Evolutionary conservation across 768 basidiomycete genomes (phyloP), one percentile per base, ranked within the genome.

Genomic region (Naganishia onofrii): DNA sequence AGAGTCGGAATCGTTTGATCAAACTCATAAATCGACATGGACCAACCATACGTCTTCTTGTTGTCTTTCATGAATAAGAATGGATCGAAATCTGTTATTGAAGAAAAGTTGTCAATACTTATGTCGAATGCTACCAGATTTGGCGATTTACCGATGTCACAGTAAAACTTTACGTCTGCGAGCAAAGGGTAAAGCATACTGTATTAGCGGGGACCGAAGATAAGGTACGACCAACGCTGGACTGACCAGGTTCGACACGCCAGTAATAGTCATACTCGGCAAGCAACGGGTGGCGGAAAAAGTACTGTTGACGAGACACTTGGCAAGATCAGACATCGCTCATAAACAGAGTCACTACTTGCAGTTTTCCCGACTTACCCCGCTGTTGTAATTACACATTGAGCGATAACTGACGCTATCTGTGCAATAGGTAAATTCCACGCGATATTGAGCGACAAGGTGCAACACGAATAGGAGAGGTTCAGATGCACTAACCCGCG

Each of bases 11-110:
- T 91, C 42, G 93, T 93, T 52, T 86, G 85, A 58, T 85, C 84
- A 82, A 89, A 93, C 76, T 94, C 92, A 54, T 85, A 85, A 17
- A 93, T 80, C 0, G 90, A 87, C 51, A 93, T 84, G 0, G 90
- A 92, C 81, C 92, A 93, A 0, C 93, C 92, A 74, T 96, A 96
- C 55, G 89, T 86, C 82, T 91, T 92, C 46, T 90, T 86, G 71
- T 89, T 83, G 58, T 88, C 86, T 75, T 89, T 83, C 90, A 94
- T 92, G 67, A 87, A 84, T 54, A 88, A 79, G 84, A 94, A 93
- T 0, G 92, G 91, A 74, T 92, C 90, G 73, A 83, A 84, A 17
- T 75, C 78, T 79, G 58, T 57, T 91, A n/a, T n/a, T 71, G 73
- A 8, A 10, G 12, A 36, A 66, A 58, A 13, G 55, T 1, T 32